These are phyloP conservation scores for Cymbidium sinense DNA, from an alignment of 106 monocot species.

Conservation along the genomic window DNA sequence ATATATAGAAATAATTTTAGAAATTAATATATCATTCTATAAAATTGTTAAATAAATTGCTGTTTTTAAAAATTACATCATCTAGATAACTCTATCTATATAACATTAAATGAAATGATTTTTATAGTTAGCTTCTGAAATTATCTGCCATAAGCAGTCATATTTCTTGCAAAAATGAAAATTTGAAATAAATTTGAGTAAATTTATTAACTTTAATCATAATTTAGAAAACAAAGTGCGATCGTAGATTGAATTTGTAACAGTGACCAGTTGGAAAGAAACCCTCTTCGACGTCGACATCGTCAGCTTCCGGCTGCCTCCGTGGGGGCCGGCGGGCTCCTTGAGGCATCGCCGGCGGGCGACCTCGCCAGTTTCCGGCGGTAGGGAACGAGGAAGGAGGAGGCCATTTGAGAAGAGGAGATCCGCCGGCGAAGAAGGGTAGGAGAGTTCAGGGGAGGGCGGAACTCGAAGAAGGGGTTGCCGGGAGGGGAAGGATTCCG, in stretches of 20 bases:
- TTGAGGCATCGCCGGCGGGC: background rate
- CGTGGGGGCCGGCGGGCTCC: background rate
- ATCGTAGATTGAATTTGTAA: background rate
- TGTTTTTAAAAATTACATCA: too few relatives aligned
- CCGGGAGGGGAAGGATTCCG: background rate
- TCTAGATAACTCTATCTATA: too few relatives aligned
- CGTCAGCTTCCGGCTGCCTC: background rate
- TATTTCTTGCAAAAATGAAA: too few relatives aligned
- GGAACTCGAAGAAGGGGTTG: slow-evolving; percentile 7
- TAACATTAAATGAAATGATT: too few relatives aligned
- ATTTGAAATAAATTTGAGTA: too few relatives aligned
- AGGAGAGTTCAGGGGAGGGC: background rate
- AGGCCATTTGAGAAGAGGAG: background rate
- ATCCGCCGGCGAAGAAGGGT: background rate
- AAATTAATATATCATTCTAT: too few relatives aligned
- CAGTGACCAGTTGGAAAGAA: background rate
- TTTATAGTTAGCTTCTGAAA: too few relatives aligned
- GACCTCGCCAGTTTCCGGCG: background rate
- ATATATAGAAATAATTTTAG: too few relatives aligned
- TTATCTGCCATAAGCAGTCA: too few relatives aligned
- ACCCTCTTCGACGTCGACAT: slow-evolving; percentile 1
- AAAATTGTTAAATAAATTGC: too few relatives aligned
- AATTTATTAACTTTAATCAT: background rate
- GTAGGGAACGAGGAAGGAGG: background rate
- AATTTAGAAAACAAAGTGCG: background rate